Evolutionary conservation across 345 rosid species (phyloP), one percentile per base, ranked within the genome.

Genomic region (Crucihimalaya himalaica): DNA sequence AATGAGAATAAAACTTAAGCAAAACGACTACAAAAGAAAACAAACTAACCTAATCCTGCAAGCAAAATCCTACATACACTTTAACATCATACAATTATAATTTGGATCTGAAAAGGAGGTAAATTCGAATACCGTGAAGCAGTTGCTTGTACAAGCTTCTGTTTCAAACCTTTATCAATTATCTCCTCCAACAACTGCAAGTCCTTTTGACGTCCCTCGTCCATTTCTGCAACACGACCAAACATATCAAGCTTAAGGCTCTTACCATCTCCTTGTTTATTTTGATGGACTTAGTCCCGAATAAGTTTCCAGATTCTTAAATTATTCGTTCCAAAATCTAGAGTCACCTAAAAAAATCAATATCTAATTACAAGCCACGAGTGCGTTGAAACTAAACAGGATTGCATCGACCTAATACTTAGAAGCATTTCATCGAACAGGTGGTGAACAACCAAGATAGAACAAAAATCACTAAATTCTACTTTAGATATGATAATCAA

Each of bases 181-280:
- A 92, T 88, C 66, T 90, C 94, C 84, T 95, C 99, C 63, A 86
- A 85, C 63, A 79, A 86, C 75, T 81, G 86, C 42, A 90, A 55
- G 70, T 95, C 90, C 51, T 81, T 87, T 53, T 77, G 85, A 1
- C 68, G 82, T 28, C 76, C 61, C 74, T 70, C 78, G 2, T 79
- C 91, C 97, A 91, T 78, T 58, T 66, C 81, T 77, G 50, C 68
- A 65, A 58, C 21, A 7, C 25, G 13, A 54, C 25, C 53, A 29
- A 53, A 39, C 55, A 46, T 48, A 63, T 77, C 12, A 70, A 76
- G 32, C 65, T 35, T 1, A 5, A 70, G 51, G 29, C 51, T 54
- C 8, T 43, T 31, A 14, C 34, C 28, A 15, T 50, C 6, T 1
- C 29, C 2, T 8, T 25, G 27, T 6, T n/a, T 8, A 31, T 29